These are phyloP conservation scores for Rhodamnia rubescens DNA, from an alignment of 345 rosid genomes.

Conservation along the genomic window DNA sequence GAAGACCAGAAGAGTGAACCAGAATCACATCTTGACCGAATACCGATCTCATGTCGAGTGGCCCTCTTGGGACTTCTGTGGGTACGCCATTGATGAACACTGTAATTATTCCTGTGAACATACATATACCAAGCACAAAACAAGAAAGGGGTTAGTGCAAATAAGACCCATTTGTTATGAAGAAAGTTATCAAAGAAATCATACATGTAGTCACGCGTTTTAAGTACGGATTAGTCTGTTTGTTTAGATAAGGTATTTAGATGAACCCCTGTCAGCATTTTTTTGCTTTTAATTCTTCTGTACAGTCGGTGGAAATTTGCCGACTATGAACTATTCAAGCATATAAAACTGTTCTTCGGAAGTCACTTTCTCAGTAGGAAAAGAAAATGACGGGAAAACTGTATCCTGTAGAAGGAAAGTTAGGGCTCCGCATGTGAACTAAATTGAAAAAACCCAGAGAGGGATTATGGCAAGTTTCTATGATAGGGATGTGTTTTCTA, in stretches of 20 bases:
- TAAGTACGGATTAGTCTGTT: neutral
- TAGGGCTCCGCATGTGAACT: neutral
- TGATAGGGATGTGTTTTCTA: neutral
- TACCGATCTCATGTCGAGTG: conserved; percentile 62
- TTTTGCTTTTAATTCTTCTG: neutral
- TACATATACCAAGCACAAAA: neutral
- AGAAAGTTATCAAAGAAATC: neutral
- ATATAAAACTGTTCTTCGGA: neutral
- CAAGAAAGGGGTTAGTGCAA: neutral
- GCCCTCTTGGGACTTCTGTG: conserved; percentile 72
- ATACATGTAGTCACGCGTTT: neutral
- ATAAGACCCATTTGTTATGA: neutral
- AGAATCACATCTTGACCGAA: conserved; percentile 63
- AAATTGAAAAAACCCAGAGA: neutral
- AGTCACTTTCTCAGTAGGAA: neutral
- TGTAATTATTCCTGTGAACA: conserved; percentile 45
- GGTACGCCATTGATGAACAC: conserved; percentile 79
- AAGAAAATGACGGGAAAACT: neutral
- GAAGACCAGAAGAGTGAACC: conserved; percentile 75
- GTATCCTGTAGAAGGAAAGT: neutral
- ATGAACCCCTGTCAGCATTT: neutral
- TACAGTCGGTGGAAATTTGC: neutral
- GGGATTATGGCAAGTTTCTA: neutral
- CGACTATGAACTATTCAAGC: neutral
- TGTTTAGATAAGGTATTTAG: neutral